Conservation (phyloP, 1,284 basidiomycete species). For the Rhodotorula sp. region DNA sequence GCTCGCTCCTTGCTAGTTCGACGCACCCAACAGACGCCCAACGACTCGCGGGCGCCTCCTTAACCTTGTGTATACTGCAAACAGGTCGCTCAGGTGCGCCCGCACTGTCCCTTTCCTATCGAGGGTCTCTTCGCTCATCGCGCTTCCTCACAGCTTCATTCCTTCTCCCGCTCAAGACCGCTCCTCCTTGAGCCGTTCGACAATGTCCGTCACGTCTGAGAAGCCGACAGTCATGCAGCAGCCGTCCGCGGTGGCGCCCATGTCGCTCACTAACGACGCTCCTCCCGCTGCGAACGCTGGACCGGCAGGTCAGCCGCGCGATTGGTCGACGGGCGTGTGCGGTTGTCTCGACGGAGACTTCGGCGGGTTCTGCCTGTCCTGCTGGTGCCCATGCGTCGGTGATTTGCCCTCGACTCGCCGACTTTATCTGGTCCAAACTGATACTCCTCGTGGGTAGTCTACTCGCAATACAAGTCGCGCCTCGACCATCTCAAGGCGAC, state of each 20-base stretch:
- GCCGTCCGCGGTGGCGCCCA: not conserved
- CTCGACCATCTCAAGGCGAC: conserved; percentile 3
- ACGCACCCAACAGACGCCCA: too few relatives aligned
- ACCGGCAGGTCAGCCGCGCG: not conserved
- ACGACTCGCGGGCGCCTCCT: not conserved
- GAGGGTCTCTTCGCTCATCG: not conserved
- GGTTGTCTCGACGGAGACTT: conserved; percentile 1
- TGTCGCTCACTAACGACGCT: not conserved
- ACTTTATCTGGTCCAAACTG: not conserved
- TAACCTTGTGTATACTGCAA: not conserved
- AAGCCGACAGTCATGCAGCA: not conserved
- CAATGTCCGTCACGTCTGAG: too few relatives aligned
- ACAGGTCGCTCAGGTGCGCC: too few relatives aligned
- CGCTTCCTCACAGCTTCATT: not conserved
- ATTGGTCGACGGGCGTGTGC: conserved; percentile 10
- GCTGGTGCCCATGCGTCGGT: conserved; percentile 22
- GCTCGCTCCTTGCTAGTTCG: not conserved
- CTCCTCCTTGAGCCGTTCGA: too few relatives aligned
- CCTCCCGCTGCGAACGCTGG: not conserved
- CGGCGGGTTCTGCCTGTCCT: conserved; percentile 14
- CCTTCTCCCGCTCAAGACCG: too few relatives aligned
- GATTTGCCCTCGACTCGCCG: not conserved
- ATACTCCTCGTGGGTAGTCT: not conserved
- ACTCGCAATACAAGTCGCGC: conserved; percentile 15
- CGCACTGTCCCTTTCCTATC: not conserved